phyloP scores from a whole-genome alignment of 2,329 filamentous ascomycete genomes.

The Aspergillus ochraceoroseus region DNA sequence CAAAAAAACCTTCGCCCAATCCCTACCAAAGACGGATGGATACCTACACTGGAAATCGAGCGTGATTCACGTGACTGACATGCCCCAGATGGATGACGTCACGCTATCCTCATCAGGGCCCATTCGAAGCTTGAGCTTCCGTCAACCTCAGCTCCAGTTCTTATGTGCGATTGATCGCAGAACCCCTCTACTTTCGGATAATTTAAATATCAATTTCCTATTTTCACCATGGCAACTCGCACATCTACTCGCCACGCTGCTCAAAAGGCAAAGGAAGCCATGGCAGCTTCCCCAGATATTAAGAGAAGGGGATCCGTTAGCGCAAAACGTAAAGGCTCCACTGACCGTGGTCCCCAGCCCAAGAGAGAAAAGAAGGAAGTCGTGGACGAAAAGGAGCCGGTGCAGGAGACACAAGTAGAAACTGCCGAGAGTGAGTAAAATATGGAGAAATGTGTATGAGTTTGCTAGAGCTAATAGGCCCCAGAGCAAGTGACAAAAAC shows the following conservation, averaged over 20 bases:
- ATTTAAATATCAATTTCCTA: background rate
- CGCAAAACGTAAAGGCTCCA: conserved; percentile 40
- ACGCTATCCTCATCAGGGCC: conserved; percentile 24
- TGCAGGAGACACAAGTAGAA: conserved; percentile 16
- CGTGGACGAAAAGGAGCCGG: conserved; percentile 12
- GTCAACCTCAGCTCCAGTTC: background rate
- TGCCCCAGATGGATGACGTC: conserved; percentile 38
- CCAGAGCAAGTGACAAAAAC: conserved; percentile 4
- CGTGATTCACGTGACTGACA: too few relatives aligned
- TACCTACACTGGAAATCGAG: conserved; percentile 2
- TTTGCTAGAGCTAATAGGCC: background rate
- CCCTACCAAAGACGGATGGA: too few relatives aligned
- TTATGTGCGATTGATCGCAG: background rate
- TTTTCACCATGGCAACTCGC: conserved; percentile 29
- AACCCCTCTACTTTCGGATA: too few relatives aligned
- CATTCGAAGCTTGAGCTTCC: conserved; percentile 1
- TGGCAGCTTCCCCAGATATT: conserved; percentile 30
- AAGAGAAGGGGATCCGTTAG: conserved; percentile 28
- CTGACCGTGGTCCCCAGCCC: conserved; percentile 23
- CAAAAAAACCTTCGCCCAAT: too few relatives aligned
- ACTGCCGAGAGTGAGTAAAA: conserved; percentile 9
- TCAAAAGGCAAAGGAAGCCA: conserved; percentile 43
- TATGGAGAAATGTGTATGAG: background rate
- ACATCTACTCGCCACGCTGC: conserved; percentile 44
- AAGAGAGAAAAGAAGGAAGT: conserved; percentile 41